Evolutionary conservation across 2,329 filamentous ascomycete genomes (phyloP).

Genomic region (Zasmidium cellare): DNA sequence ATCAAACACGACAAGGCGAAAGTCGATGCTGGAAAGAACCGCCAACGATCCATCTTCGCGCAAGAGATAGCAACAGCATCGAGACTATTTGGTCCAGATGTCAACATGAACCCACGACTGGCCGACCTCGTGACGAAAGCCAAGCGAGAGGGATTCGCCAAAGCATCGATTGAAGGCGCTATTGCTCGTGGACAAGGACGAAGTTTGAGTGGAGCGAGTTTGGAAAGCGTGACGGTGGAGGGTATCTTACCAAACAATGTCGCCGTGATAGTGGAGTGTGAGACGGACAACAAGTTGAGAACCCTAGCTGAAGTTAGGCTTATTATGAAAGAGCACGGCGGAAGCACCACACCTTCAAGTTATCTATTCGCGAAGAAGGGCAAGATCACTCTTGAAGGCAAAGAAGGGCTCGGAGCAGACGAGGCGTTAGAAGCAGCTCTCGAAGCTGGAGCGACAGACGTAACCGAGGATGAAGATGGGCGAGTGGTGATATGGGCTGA

Average conservation of each 20-base stretch:
- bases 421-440: constrained; percentile 79
- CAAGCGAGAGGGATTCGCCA: constrained; percentile 84
- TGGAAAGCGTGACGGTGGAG: constrained; percentile 80
- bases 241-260: constrained; percentile 72
- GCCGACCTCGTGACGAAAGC: constrained; percentile 71
- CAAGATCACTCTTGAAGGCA: constrained; percentile 66
- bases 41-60: constrained; percentile 65
- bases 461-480: constrained; percentile 68
- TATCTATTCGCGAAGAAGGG: constrained; percentile 87
- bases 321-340: constrained; percentile 71
- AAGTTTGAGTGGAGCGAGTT: constrained; percentile 68
- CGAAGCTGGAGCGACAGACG: constrained; percentile 78
- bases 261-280: constrained; percentile 78
- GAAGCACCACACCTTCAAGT: constrained; percentile 68
- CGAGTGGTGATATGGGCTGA: constrained; percentile 71
- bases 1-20: constrained; percentile 94
- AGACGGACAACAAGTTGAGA: constrained; percentile 78
- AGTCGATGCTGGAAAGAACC: constrained; percentile 77
- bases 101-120: constrained; percentile 72
- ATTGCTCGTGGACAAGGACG: constrained; percentile 86
- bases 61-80: constrained; percentile 74
- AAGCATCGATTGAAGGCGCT: constrained; percentile 78
- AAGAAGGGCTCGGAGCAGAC: constrained; percentile 59
- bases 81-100: constrained; percentile 75
- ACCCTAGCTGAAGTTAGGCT: constrained; percentile 71